Evolutionary conservation across 2,329 filamentous ascomycete genomes (phyloP).

Genomic region (Aspergillus uvarum): DNA sequence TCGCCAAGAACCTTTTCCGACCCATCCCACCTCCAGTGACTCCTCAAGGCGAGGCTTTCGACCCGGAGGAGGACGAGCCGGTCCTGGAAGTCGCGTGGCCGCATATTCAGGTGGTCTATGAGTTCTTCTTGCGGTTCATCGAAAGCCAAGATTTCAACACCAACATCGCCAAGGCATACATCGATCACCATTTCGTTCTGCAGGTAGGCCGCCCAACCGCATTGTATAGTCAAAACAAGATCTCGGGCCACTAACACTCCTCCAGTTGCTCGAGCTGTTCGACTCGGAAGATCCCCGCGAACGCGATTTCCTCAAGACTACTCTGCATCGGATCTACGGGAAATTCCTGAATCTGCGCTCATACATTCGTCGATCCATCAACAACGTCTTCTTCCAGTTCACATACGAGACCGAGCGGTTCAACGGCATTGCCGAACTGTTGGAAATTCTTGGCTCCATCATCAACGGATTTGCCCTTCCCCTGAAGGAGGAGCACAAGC

Average conservation of each 20-base stretch:
- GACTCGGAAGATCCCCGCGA: conserved; percentile 97
- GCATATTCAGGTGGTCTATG: conserved; percentile 98
- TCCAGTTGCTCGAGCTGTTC: conserved; percentile 86
- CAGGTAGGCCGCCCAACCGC: conserved; percentile 50
- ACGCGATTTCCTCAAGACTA: conserved; percentile 96
- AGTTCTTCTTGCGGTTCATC: conserved; percentile 98
- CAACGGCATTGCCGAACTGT: conserved; percentile 93
- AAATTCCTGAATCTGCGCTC: conserved; percentile 98
- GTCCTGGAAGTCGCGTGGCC: conserved; percentile 98
- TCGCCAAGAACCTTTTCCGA: conserved; percentile 95
- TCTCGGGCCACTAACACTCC: conserved; percentile 9
- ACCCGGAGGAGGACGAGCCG: conserved; percentile 97
- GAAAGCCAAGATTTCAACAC: conserved; percentile 99
- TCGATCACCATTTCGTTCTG: conserved; percentile 96
- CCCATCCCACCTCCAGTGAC: conserved; percentile 97
- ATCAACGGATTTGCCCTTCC: conserved; percentile 98
- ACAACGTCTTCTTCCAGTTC: conserved; percentile 99
- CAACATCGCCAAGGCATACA: conserved; percentile 98
- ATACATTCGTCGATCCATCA: conserved; percentile 96
- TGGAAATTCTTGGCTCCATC: conserved; percentile 96
- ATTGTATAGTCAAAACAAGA: background rate
- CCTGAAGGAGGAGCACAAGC: conserved; percentile 97
- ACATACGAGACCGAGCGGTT: conserved; percentile 98
- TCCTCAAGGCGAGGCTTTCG: conserved; percentile 95
- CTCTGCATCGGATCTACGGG: conserved; percentile 94